These are phyloP conservation scores for Alternaria novae-zelandiae DNA, from an alignment of 2,329 filamentous ascomycete species.

Conservation along the genomic window DNA sequence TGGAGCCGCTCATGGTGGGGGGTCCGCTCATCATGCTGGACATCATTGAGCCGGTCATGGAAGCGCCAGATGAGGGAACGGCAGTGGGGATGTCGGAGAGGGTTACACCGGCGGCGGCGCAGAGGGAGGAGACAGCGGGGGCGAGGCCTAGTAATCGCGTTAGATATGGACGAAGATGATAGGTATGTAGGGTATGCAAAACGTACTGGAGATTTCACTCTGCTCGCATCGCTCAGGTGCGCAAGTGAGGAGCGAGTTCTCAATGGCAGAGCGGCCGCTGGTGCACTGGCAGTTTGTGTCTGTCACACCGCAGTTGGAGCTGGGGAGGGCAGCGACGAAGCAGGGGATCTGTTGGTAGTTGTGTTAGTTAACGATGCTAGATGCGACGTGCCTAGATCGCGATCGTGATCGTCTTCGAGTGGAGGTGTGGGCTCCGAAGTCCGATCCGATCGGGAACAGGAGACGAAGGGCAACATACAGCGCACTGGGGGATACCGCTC, in stretches of 20 bases:
- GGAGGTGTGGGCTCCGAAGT: neutral
- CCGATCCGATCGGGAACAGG: neutral
- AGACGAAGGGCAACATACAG: conserved; percentile 34
- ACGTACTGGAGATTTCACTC: conserved; percentile 50
- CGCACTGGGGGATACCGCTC: conserved; percentile 38
- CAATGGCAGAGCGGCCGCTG: conserved; percentile 45
- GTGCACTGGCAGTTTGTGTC: conserved; percentile 63
- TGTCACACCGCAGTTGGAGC: conserved; percentile 55
- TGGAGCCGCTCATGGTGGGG: conserved; percentile 2
- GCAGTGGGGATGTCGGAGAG: conserved; percentile 29
- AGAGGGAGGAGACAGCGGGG: conserved; percentile 36
- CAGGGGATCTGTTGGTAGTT: conserved; percentile 51
- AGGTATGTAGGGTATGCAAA: neutral
- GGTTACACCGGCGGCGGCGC: conserved; percentile 35
- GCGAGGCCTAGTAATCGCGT: conserved; percentile 20
- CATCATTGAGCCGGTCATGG: conserved; percentile 8
- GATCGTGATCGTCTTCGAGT: neutral
- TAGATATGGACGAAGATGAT: neutral
- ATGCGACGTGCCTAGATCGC: neutral
- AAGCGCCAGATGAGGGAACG: conserved; percentile 3
- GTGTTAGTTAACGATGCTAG: neutral
- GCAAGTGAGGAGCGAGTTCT: conserved; percentile 50
- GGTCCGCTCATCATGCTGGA: conserved; percentile 3
- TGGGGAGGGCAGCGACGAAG: conserved; percentile 55
- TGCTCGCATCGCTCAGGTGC: conserved; percentile 47